Evolutionary conservation across 2,329 filamentous ascomycete genomes (phyloP).

Genomic region (Microdochium nivale): DNA sequence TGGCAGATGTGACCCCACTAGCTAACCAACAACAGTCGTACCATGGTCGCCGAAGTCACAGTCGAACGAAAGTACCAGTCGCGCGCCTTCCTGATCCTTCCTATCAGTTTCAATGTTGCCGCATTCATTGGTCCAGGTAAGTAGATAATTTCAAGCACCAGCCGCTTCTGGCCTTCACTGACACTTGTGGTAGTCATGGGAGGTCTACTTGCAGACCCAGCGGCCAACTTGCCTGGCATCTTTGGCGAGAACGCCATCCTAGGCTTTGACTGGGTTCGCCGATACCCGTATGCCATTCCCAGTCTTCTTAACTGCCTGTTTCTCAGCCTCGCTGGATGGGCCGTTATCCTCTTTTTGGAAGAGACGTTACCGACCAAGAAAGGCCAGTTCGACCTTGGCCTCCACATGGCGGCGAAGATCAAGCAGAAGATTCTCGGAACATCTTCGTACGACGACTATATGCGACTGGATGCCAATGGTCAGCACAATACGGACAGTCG

Average conservation of each 20-base stretch:
- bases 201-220: slow-evolving; percentile 60
- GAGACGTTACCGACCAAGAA: slow-evolving; percentile 45
- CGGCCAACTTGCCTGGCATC: slow-evolving; percentile 48
- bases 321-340: slow-evolving; percentile 42
- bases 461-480: background rate
- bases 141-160: slow-evolving; percentile 4
- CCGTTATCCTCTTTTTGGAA: slow-evolving; percentile 56
- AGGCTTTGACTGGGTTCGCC: slow-evolving; percentile 54
- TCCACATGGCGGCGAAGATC: slow-evolving; percentile 24
- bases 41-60: slow-evolving; percentile 40
- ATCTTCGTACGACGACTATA: slow-evolving; percentile 19
- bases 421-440: slow-evolving; percentile 18
- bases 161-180: background rate
- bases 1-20: background rate
- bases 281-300: slow-evolving; percentile 61
- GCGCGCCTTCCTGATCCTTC: slow-evolving; percentile 35
- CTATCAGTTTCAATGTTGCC: slow-evolving; percentile 39
- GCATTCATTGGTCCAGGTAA: slow-evolving; percentile 34
- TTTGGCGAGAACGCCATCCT: slow-evolving; percentile 53
- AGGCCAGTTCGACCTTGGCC: slow-evolving; percentile 34
- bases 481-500: background rate
- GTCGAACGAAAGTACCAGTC: slow-evolving; percentile 38
- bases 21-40: slow-evolving; percentile 22
- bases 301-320: slow-evolving; percentile 58
- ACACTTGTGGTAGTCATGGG: slow-evolving; percentile 41